Conservation (phyloP, 106 monocot species). For the Phalaenopsis equestris region DNA sequence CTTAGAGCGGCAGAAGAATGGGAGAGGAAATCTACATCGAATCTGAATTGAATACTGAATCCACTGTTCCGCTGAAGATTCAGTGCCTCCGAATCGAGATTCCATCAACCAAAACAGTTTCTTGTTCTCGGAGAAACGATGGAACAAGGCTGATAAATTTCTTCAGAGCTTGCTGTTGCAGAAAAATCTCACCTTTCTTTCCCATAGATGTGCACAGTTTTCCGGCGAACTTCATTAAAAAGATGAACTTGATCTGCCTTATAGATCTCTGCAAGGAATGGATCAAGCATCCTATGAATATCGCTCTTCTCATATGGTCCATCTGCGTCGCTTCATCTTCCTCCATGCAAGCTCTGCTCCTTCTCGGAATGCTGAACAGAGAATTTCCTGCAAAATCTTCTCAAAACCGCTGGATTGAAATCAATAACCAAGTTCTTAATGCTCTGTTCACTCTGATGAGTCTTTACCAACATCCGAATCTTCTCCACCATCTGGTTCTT, state of each 20-base stretch:
- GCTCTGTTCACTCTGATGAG: slow-evolving; percentile 51
- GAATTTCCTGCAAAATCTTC: slow-evolving; percentile 15
- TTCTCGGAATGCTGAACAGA: slow-evolving; percentile 23
- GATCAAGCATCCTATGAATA: slow-evolving; percentile 30
- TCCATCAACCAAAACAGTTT: not conserved
- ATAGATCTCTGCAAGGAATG: slow-evolving; percentile 15
- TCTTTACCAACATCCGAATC: slow-evolving; percentile 34
- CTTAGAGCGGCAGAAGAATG: not conserved
- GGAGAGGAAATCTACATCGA: not conserved
- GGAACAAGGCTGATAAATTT: not conserved
- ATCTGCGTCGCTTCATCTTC: slow-evolving; percentile 19
- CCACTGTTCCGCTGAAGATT: not conserved
- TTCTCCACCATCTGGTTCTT: slow-evolving; percentile 37
- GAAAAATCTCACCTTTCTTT: not conserved
- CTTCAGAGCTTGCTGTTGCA: not conserved
- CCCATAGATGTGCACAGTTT: not conserved
- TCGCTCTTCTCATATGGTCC: slow-evolving; percentile 30
- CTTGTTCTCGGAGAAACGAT: not conserved
- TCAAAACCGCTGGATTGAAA: slow-evolving; percentile 34
- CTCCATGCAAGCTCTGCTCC: slow-evolving; percentile 21
- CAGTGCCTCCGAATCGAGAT: not conserved
- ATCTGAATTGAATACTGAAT: not conserved
- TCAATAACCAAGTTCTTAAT: slow-evolving; percentile 43
- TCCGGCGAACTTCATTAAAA: slow-evolving; percentile 10
- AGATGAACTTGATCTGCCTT: slow-evolving; percentile 10